Base-by-base conservation (phyloP, 768 basidiomycete genomes). In the Boletus edulis region DNA sequence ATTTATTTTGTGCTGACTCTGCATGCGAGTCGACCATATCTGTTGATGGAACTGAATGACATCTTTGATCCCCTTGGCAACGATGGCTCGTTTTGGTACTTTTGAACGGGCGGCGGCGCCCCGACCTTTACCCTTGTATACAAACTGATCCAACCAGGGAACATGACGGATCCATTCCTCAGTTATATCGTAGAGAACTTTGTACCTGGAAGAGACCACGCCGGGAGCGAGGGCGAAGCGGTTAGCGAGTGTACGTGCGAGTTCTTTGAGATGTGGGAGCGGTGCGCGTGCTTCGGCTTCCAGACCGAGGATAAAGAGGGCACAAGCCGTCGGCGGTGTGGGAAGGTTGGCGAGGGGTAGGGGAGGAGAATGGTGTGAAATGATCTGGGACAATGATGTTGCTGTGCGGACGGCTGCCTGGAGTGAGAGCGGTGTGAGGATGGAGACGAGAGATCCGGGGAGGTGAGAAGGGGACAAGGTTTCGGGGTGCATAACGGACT, bases 131-230 rank as follows among this genome's bases (percentile, higher is more conserved):
- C 55, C 58, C 72, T 78, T 68, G 60, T 55, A 59, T 12, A 75
- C 68, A 56, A 84, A 84, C 44, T 81, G 78, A 57, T 83, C 78
- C 12, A 91, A 73, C 91, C 90, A 93, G 5, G 88, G 87, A 4
- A 92, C 76, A n/a, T 81, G 78, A 46, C 78, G 74, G 27, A 84
- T 80, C 77, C 82, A 83, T 52, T 76, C 72, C 35, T 78, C 78
- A 32, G 91, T 70, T 52, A 80, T 70, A 61, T 87, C 83, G 62
- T 84, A 84, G 29, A 89, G 67, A 37, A 74, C 59, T 66, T 83
- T 86, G 71, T 92, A 92, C 4, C 88, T 83, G 29, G 79, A 73
- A 81, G 89, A 83, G 27, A 90, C 79, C 44, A 81, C 76, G 31
- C 75, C 72, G 51, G 82, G 79, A 15, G 77, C 74, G 37, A 78